Percentiles rank a stretch among this genome's conserved stretches.
These are phyloP conservation scores for Byssothecium circinans DNA, from an alignment of 2,329 filamentous ascomycete genomes.

Conservation along the genomic window DNA sequence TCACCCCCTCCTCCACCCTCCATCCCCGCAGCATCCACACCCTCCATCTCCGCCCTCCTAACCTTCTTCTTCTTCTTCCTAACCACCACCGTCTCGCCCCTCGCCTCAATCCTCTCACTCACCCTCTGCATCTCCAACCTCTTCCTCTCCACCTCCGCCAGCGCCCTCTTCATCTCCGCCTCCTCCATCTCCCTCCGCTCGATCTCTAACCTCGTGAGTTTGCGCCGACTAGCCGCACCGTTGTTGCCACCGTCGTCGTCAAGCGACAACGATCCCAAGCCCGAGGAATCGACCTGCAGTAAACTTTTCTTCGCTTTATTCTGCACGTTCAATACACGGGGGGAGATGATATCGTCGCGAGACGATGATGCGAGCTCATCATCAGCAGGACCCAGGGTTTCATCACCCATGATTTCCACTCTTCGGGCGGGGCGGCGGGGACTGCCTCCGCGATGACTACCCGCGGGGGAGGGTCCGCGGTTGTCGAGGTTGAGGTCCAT, in stretches of 20 bases:
- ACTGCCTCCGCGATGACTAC: slow-evolving; percentile 27
- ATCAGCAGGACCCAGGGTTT: slow-evolving; percentile 46
- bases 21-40: slow-evolving; percentile 43
- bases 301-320: slow-evolving; percentile 62
- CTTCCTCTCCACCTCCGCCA: slow-evolving; percentile 84
- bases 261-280: slow-evolving; percentile 72
- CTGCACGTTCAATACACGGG: slow-evolving; percentile 10
- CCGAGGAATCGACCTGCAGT: slow-evolving; percentile 84
- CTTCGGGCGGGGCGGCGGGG: slow-evolving; percentile 38
- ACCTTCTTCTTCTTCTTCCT: slow-evolving; percentile 52
- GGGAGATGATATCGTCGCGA: slow-evolving; percentile 35
- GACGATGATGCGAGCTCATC: slow-evolving; percentile 27
- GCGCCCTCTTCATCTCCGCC: slow-evolving; percentile 82
- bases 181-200: slow-evolving; percentile 76
- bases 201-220: slow-evolving; percentile 54
- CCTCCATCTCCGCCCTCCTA: slow-evolving; percentile 53
- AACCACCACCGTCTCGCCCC: slow-evolving; percentile 29
- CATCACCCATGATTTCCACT: slow-evolving; percentile 52
- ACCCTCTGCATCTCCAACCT: slow-evolving; percentile 86
- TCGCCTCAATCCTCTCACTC: slow-evolving; percentile 71
- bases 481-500: slow-evolving; percentile 81
- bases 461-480: slow-evolving; percentile 18
- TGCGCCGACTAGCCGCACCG: slow-evolving; percentile 10
- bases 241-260: slow-evolving; percentile 51
- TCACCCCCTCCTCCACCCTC: slow-evolving; percentile 2